Base-by-base conservation (phyloP, 495 filamentous ascomycete species). In the Recurvomyces mirabilis region DNA sequence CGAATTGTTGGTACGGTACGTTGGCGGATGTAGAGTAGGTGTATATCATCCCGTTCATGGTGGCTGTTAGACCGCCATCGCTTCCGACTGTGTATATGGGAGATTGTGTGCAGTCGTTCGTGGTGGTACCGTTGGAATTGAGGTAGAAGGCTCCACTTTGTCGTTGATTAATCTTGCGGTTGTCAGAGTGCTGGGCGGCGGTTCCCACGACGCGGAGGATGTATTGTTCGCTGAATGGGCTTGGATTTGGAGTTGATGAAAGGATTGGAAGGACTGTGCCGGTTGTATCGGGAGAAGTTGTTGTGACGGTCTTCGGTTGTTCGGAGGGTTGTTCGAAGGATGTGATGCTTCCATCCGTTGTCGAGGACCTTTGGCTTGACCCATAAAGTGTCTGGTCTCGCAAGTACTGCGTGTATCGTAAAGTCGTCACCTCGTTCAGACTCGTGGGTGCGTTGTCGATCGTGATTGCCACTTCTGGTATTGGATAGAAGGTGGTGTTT, bases 401-500 rank as follows among this genome's bases (percentile, higher is more conserved):
- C n/a, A n/a, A n/a, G n/a, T n/a, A n/a, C n/a, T n/a, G n/a, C 6
- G 41, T 38, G 21, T 33, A 50, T 30, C 18, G 31, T 14, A 43
- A 37, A 15, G 47, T 50, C 19, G 47, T 50, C 21, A 50, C 24
- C 1, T 40, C 39, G 17, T 50, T 33, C 1, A 50, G n/a, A 19
- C 18, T 43, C 11, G 47, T 50, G 3, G 47, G 47, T 13, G 47
- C 47, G 33, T 50, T 38, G 17, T 15, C 31, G 29, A 50, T 22
- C 2, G 47, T 50, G 11, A 50, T 35, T 1, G 10, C 47, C 1
- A 38, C 31, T 1, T 28, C 39, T 2, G 47, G 38, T 15, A 38
- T n/a, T 10, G 47, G 47, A 23, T 43, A 26, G 18, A 50, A 50
- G 10, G 39, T 50, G 13, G 47, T 50, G 34, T 50, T 50, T 1